Evolutionary conservation across 2,329 filamentous ascomycete genomes (phyloP).

Genomic region (Lithohypha guttulata): DNA sequence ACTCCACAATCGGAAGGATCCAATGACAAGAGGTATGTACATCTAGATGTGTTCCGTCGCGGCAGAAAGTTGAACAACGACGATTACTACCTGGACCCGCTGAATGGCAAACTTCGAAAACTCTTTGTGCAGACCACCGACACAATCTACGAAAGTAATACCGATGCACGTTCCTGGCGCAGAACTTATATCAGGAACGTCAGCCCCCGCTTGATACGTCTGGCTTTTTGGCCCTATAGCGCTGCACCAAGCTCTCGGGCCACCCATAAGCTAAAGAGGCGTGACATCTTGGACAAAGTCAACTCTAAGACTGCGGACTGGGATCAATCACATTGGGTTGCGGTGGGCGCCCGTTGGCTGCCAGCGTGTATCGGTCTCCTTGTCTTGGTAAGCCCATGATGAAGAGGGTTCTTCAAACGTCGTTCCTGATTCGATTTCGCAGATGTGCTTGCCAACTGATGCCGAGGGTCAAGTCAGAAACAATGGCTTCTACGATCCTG

Average conservation of each 20-base stretch:
- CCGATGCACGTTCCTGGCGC: constrained; percentile 12
- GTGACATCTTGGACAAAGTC: background rate
- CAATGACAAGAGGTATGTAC: constrained; percentile 5
- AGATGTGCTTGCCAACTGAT: constrained; percentile 10
- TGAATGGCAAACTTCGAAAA: constrained; percentile 10
- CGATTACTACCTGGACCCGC: constrained; percentile 10
- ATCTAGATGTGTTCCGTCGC: constrained; percentile 12
- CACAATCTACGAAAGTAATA: constrained; percentile 10
- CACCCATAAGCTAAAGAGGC: background rate
- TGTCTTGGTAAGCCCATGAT: constrained; percentile 6
- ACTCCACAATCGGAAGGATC: constrained; percentile 6
- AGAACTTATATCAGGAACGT: constrained; percentile 13
- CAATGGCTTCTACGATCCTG: constrained; percentile 10
- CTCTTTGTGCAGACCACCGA: constrained; percentile 11
- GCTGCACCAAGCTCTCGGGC: constrained; percentile 2
- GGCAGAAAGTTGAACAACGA: constrained; percentile 8
- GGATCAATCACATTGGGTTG: constrained; percentile 11
- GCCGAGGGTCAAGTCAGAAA: constrained; percentile 11
- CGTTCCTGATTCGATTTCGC: background rate
- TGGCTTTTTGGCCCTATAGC: constrained; percentile 14
- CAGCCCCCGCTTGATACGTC: constrained; percentile 11
- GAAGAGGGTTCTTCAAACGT: background rate
- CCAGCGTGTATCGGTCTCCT: constrained; percentile 13
- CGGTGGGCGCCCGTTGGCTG: constrained; percentile 10
- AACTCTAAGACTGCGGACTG: background rate